Evolutionary conservation across 345 rosid genomes (phyloP), one percentile per base, ranked within the genome.

Genomic region (Arabidopsis thaliana): DNA sequence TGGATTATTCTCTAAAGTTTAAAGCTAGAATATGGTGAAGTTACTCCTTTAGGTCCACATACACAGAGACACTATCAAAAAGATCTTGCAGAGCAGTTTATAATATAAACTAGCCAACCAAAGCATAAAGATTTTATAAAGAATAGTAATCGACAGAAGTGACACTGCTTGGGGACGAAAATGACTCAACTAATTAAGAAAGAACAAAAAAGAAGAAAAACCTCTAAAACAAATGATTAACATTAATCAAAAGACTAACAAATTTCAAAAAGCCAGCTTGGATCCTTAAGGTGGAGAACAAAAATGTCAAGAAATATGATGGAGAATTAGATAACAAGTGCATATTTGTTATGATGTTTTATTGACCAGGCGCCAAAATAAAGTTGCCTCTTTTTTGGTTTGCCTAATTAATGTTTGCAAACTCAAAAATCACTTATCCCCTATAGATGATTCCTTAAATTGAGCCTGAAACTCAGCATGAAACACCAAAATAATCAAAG

Each of bases 281-380:
- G 58, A 71, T 71, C 81, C 62, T 71, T 24, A 65, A 33, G 50
- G 44, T 52, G 71, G 49, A 14, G 44, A 38, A 5, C 56, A 25
- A 42, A 48, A 24, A 59, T 41, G 69, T 76, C 79, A 76, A 71
- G 72, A 71, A 78, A 59, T 51, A 78, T 65, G 77, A 78, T 66
- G 69, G 60, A 72, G n/a, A 65, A 65, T 58, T 51, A 72, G 72
- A 71, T 65, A 68, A 71, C 68, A 65, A 78, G 73, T 78, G 81
- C 80, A 77, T 37, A 50, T 65, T 34, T 51, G 72, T 25, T 71
- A 61, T 62, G 53, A 76, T 77, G 66, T 14, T 56, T 32, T 60
- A 0, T 49, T 34, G 25, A 81, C 51, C 63, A 30, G 73, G 71
- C 72, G 67, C 68, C 45, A 53, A 56, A 62, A 22, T 58, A 78